phyloP scores from a whole-genome alignment of 371 early-diverging fungal genomes.

The Capillidium heterosporum region DNA sequence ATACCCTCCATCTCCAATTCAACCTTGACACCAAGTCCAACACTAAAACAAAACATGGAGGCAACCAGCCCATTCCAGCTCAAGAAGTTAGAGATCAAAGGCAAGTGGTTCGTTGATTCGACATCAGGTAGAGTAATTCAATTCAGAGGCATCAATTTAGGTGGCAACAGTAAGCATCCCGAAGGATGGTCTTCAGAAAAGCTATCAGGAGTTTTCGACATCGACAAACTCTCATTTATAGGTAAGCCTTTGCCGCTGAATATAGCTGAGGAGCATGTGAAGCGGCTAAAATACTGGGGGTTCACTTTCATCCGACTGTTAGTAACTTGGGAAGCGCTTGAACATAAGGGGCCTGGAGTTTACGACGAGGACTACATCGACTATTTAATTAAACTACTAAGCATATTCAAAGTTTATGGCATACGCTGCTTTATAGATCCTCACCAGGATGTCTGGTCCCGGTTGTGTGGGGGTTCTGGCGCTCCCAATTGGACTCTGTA shows the following conservation, averaged over 20 bases:
- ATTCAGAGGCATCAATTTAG: conserved; percentile 4
- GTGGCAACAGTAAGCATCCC: background rate
- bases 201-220: conserved; percentile 5
- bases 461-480: conserved; percentile 64
- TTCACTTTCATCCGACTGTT: conserved; percentile 57
- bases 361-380: conserved; percentile 71
- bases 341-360: conserved; percentile 58
- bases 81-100: background rate
- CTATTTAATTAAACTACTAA: conserved; percentile 43
- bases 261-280: conserved; percentile 68
- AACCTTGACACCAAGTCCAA: too few species aligned
- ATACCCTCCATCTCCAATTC: too few species aligned
- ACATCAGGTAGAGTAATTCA: background rate
- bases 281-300: conserved; percentile 51
- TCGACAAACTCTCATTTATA: conserved; percentile 36
- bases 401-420: conserved; percentile 38
- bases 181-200: background rate
- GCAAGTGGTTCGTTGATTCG: background rate
- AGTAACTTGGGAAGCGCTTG: conserved; percentile 75
- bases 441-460: conserved; percentile 65
- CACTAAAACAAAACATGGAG: too few species aligned
- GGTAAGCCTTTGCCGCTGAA: conserved; percentile 62
- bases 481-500: conserved; percentile 73
- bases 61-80: background rate
- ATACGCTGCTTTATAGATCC: conserved; percentile 68